Percentiles rank a stretch among this genome's conserved stretches.
Conservation (phyloP, 495 filamentous ascomycete species). For the Xylaria castorea region DNA sequence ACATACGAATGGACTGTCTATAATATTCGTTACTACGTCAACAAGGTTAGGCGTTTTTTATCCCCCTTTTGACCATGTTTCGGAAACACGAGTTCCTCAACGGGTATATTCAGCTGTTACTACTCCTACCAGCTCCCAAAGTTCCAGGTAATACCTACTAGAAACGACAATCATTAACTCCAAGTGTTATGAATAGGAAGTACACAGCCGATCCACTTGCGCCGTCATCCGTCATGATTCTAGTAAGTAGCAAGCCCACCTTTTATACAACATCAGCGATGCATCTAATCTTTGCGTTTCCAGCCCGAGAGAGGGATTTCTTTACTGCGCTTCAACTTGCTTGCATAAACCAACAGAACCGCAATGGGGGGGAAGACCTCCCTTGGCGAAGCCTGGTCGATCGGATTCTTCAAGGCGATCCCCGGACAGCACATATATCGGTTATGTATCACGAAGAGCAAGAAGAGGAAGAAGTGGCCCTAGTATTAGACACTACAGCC, state of each 20-base stretch:
- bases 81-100: not conserved
- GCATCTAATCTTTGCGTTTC: not conserved
- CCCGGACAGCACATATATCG: not conserved
- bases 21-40: not conserved
- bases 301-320: not conserved
- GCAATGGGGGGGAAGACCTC: not conserved
- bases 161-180: not conserved
- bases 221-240: not conserved
- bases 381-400: not conserved
- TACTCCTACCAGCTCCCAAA: not conserved
- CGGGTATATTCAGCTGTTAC: not conserved
- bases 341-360: not conserved
- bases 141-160: not conserved
- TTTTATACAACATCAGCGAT: not conserved
- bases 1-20: not conserved
- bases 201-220: too few species aligned
- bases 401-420: not conserved
- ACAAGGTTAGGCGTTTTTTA: not conserved
- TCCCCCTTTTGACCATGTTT: not conserved
- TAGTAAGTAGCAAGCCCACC: not conserved
- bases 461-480: too few species aligned
- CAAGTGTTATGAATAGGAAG: not conserved
- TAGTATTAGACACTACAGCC: too few species aligned
- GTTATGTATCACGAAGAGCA: not conserved
- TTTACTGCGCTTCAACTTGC: not conserved